Percentiles rank a stretch among this genome's conserved stretches.
Conservation (phyloP, 495 filamentous ascomycete species). For the Hypoxylon subgilvum region DNA sequence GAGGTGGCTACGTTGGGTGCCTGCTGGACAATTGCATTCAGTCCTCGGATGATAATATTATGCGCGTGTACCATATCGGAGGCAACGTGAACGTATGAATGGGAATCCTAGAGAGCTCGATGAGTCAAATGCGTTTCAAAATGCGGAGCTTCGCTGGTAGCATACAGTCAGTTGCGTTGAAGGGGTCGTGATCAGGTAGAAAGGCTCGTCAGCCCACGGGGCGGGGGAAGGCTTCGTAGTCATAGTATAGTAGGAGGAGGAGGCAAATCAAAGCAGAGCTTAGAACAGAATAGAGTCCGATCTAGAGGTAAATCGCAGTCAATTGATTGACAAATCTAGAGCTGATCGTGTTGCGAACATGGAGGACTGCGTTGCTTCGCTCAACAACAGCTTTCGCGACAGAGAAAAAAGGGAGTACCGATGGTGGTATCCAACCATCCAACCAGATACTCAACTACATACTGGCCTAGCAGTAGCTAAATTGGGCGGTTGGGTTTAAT, state of each 20-base stretch:
- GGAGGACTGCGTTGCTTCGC: too few species aligned
- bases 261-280: too few species aligned
- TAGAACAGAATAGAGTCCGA: too few species aligned
- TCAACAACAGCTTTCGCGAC: too few species aligned
- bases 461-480: too few species aligned
- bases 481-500: too few species aligned
- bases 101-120: constrained; percentile 11
- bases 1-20: constrained; percentile 21
- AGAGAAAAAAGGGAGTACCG: too few species aligned
- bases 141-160: not conserved
- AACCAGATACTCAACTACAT: too few species aligned
- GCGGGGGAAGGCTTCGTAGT: constrained; percentile 10
- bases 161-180: constrained; percentile 9
- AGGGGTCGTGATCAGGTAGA: constrained; percentile 15
- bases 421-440: too few species aligned
- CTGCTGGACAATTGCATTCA: constrained; percentile 39
- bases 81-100: constrained; percentile 15
- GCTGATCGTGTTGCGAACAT: too few species aligned
- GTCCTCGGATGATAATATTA: constrained; percentile 39
- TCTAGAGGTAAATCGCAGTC: too few species aligned
- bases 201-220: constrained; percentile 23
- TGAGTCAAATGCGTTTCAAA: not conserved
- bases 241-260: constrained; percentile 12
- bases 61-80: constrained; percentile 40
- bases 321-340: too few species aligned